These are phyloP conservation scores for Phialophora verrucosa DNA, from an alignment of 2,329 filamentous ascomycete genomes.

Conservation along the genomic window DNA sequence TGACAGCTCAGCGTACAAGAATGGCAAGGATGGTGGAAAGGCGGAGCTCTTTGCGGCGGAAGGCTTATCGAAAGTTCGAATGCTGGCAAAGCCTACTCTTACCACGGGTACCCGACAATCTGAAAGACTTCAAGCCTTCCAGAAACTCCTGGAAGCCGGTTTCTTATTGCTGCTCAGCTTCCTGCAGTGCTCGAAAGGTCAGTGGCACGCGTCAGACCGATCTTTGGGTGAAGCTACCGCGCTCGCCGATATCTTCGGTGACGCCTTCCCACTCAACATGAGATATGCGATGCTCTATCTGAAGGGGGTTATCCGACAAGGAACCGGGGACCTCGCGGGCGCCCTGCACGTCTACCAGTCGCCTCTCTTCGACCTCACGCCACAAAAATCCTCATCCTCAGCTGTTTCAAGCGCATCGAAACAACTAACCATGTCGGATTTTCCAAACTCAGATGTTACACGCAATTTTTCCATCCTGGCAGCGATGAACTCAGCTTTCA, in stretches of 20 bases:
- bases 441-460: conserved; percentile 51
- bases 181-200: conserved; percentile 70
- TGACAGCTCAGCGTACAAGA: conserved; percentile 61
- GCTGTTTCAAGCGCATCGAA: conserved; percentile 39
- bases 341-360: conserved; percentile 72
- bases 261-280: conserved; percentile 50
- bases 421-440: conserved; percentile 17
- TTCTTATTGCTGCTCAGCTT: conserved; percentile 74
- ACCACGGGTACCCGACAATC: conserved; percentile 35
- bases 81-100: conserved; percentile 44
- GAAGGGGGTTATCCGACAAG: conserved; percentile 75
- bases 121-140: conserved; percentile 55
- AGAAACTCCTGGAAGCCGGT: conserved; percentile 69
- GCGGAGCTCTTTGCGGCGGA: conserved; percentile 63
- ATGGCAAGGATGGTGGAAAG: conserved; percentile 60
- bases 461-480: conserved; percentile 69
- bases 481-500: conserved; percentile 71
- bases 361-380: conserved; percentile 61
- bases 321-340: conserved; percentile 71
- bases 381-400: conserved; percentile 15
- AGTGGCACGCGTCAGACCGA: conserved; percentile 69
- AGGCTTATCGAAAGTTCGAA: conserved; percentile 51
- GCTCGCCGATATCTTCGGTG: conserved; percentile 53
- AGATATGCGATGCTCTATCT: conserved; percentile 71
- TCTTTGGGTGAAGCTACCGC: conserved; percentile 61